phyloP scores from a whole-genome alignment of 805 yeast species.

The Yamadazyma nakazawae region DNA sequence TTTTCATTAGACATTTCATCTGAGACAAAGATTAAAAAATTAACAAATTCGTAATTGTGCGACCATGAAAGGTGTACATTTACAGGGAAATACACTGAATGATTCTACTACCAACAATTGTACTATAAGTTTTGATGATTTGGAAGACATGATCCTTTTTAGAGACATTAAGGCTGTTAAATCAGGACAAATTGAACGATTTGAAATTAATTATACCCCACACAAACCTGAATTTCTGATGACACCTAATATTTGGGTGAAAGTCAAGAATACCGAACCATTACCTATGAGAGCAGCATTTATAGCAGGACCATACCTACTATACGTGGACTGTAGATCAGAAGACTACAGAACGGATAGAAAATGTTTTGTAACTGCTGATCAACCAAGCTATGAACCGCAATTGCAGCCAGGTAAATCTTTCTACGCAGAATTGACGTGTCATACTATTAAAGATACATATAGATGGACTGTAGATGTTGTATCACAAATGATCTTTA shows the following conservation, averaged over 20 bases:
- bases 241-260: conserved; percentile 39
- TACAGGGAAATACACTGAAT: neutral
- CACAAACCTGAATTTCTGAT: conserved; percentile 15
- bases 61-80: neutral
- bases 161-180: conserved; percentile 44
- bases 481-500: conserved; percentile 74
- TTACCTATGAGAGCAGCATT: conserved; percentile 77
- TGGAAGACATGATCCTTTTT: conserved; percentile 20
- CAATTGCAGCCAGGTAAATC: conserved; percentile 68
- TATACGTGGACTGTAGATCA: conserved; percentile 80
- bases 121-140: neutral
- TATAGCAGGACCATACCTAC: conserved; percentile 81
- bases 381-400: conserved; percentile 74
- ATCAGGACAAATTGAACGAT: conserved; percentile 60
- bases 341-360: conserved; percentile 55
- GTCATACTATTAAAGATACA: conserved; percentile 56
- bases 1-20: neutral
- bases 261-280: conserved; percentile 69
- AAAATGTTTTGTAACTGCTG: conserved; percentile 63
- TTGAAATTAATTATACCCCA: conserved; percentile 48
- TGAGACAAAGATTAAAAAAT: neutral
- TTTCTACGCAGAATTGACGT: conserved; percentile 54
- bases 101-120: neutral
- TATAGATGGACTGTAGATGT: conserved; percentile 82
- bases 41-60: neutral